phyloP scores from a whole-genome alignment of 139 green algal species.

The Bryopsis sp. region DNA sequence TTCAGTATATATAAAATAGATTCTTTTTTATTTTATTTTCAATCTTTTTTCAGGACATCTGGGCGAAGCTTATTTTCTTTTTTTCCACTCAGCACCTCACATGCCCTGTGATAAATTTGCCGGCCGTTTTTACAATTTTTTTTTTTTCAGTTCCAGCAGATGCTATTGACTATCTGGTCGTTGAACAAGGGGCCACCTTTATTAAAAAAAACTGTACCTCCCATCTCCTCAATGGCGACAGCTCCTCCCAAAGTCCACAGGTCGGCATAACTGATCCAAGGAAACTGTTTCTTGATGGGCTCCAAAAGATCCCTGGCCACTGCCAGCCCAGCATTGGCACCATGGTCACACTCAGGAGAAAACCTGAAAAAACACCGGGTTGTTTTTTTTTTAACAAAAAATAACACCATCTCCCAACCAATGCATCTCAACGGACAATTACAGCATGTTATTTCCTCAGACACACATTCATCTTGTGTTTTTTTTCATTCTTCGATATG shows the following conservation, averaged over 20 bases:
- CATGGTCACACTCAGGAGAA: slow-evolving; percentile 55
- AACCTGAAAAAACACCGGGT: too few relatives aligned
- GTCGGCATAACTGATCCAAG: slow-evolving; percentile 54
- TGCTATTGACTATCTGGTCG: neutral
- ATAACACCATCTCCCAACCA: too few relatives aligned
- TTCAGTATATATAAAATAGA: slow-evolving; percentile 1
- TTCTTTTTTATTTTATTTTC: neutral
- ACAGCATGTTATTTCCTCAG: too few relatives aligned
- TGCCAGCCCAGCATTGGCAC: slow-evolving; percentile 73
- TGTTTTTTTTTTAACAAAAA: too few relatives aligned
- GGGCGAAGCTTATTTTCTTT: too few relatives aligned
- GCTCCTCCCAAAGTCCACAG: slow-evolving; percentile 77
- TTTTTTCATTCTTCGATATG: neutral
- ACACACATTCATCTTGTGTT: too few relatives aligned
- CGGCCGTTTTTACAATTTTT: too few relatives aligned
- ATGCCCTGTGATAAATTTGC: too few relatives aligned
- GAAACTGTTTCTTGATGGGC: slow-evolving; percentile 66
- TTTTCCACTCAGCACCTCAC: too few relatives aligned
- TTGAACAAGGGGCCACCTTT: neutral
- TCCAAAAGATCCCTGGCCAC: slow-evolving; percentile 69
- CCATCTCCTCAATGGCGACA: slow-evolving; percentile 69
- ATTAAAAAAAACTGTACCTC: slow-evolving; percentile 27
- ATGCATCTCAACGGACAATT: too few relatives aligned
- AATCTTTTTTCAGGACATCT: too few relatives aligned
- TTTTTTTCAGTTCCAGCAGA: too few relatives aligned